These are phyloP conservation scores for Amanita inopinata DNA, from an alignment of 768 basidiomycete genomes.

Conservation along the genomic window DNA sequence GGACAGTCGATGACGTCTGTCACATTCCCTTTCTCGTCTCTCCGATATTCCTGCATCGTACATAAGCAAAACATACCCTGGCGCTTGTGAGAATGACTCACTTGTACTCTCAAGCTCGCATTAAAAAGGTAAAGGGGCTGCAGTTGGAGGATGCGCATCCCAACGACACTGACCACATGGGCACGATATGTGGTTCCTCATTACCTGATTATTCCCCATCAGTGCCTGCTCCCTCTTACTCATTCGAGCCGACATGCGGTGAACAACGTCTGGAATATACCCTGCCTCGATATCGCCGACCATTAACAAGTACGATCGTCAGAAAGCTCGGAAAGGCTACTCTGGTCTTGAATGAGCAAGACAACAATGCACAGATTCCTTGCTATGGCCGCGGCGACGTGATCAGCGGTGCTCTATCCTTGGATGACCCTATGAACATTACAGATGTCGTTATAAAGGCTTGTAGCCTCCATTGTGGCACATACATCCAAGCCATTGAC, in stretches of 20 bases:
- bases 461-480: constrained; percentile 8
- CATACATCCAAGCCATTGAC: background rate
- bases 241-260: constrained; percentile 38
- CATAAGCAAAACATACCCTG: no score
- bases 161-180: no score
- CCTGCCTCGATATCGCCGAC: constrained; percentile 19
- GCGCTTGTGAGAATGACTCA: no score
- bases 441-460: constrained; percentile 38
- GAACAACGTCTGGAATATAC: constrained; percentile 47
- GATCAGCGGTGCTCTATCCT: constrained; percentile 32
- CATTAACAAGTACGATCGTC: constrained; percentile 31
- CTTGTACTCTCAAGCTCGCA: no score
- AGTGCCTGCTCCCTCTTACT: constrained; percentile 46
- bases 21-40: no score
- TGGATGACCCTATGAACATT: constrained; percentile 31
- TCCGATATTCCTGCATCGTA: no score
- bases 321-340: constrained; percentile 29
- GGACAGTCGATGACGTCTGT: no score
- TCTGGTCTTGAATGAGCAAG: constrained; percentile 38
- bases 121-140: no score
- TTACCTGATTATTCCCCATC: constrained; percentile 50
- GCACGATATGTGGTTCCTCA: background rate
- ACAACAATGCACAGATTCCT: constrained; percentile 27
- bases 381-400: constrained; percentile 32
- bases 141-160: no score